phyloP scores from a whole-genome alignment of 495 filamentous ascomycete species.

The Hypoxylon rickii region DNA sequence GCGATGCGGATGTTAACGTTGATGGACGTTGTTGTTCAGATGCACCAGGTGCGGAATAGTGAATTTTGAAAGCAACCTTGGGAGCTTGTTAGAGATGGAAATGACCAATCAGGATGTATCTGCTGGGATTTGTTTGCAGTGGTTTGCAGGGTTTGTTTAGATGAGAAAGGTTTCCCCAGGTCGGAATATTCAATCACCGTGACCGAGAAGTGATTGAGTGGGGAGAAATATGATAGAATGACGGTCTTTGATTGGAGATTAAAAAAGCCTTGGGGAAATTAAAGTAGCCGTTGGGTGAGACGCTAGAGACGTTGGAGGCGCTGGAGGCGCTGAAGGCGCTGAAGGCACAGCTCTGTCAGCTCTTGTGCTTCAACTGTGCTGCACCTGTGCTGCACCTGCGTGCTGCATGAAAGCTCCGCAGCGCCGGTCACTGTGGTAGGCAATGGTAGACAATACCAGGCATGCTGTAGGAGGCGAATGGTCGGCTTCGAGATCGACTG shows the following conservation, averaged over 20 bases:
- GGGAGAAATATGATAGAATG: neutral
- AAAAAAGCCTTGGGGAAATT: neutral
- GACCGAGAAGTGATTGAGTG: neutral
- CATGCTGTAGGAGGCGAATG: too few species aligned
- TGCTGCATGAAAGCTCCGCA: too few species aligned
- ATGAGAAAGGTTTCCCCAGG: neutral
- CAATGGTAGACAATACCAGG: too few species aligned
- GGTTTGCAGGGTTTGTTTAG: neutral
- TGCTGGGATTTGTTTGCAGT: neutral
- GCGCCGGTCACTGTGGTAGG: too few species aligned
- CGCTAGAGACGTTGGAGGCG: too few species aligned
- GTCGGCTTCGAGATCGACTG: too few species aligned
- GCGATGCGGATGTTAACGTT: neutral
- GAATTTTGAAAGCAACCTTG: too few species aligned
- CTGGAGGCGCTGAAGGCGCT: too few species aligned
- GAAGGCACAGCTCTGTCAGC: neutral
- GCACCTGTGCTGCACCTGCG: too few species aligned
- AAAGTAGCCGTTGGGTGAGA: too few species aligned
- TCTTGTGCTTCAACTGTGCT: too few species aligned
- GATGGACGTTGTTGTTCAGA: neutral
- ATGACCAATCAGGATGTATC: slow-evolving; percentile 12
- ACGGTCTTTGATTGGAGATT: neutral
- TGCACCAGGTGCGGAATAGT: neutral
- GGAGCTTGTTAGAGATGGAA: neutral
- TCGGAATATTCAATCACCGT: neutral